Conservation (phyloP, 1,284 basidiomycete genomes). For the Cutaneotrichosporon spelunceum region DNA sequence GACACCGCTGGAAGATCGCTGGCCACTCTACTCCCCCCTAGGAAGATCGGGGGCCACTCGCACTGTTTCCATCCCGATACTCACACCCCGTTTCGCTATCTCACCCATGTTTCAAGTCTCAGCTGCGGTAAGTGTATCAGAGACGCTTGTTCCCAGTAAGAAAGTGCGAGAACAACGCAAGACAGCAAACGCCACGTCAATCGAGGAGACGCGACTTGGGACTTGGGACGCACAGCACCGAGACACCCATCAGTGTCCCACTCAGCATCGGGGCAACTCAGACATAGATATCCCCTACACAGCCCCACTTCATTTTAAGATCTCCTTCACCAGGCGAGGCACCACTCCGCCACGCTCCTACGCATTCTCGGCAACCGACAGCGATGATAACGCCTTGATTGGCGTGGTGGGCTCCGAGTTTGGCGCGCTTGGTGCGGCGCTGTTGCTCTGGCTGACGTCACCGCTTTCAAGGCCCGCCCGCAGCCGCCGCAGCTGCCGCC, state of each 20-base stretch:
- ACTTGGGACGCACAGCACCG: too few species aligned
- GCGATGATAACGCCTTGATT: background rate
- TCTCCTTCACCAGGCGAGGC: background rate
- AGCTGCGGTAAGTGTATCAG: too few species aligned
- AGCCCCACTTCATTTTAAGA: background rate
- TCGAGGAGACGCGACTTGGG: too few species aligned
- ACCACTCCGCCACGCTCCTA: background rate
- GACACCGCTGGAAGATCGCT: too few species aligned
- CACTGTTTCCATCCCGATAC: too few species aligned
- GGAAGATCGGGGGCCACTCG: too few species aligned
- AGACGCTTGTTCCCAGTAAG: too few species aligned
- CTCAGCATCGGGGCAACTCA: background rate
- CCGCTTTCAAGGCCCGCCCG: slow-evolving; percentile 5
- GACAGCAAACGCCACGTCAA: too few species aligned
- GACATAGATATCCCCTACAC: background rate
- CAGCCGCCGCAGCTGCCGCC: slow-evolving; percentile 18
- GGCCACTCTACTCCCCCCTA: too few species aligned
- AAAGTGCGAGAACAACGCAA: too few species aligned
- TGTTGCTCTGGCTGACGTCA: background rate
- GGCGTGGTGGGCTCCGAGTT: slow-evolving; percentile 6
- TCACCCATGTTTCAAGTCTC: too few species aligned
- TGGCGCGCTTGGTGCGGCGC: background rate
- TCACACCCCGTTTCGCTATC: too few species aligned
- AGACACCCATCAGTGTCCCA: background rate
- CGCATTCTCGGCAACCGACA: background rate